Base-by-base conservation (phyloP, 2,329 filamentous ascomycete genomes). In the Ceratocystis variospora region DNA sequence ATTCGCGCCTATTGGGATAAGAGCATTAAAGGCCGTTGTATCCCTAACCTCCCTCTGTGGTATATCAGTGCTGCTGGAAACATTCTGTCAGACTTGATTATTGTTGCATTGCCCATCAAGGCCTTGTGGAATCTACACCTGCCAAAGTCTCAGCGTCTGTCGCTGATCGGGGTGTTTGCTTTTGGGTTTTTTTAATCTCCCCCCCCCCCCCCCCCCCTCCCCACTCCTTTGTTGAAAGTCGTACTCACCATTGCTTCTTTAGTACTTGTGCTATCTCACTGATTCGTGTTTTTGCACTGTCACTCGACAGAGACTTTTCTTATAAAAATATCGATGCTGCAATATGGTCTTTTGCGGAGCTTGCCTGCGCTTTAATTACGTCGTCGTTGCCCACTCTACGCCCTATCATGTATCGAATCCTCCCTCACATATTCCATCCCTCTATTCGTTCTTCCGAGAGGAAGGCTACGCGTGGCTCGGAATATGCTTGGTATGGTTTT, bases 311-410 rank as follows among this genome's bases (percentile, higher is more conserved):
- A 33, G 71, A 72, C 62, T 65, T 71, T 22, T 70, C 70, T 19
- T 72, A 70, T 68, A 67, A 70, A 22, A 71, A 70, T 65, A 69
- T 73, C n/a, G 69, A 72, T 2, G 69, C 73, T 5, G 71, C 72
- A 5, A 66, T 68, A n/a, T 71, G 70, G 68, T 72, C 71, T 33
- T 62, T 71, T 19, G 68, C 69, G 33, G 71, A 72, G 64, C 67
- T 71, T 57, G 66, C 68, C 57, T 70, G 70, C 5, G 71, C 70
- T 48, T 62, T 72, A 1, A 70, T 68, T 10, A 71, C 69, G 65
- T 69, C 70, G 22, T 71, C 70, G 25, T 68, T 72, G 8, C 70
- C 71, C 25, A 71, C 70, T n/a, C 68, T 72, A 31, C 70, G 71
- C 2, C 71, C 71, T 3, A 67, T 72, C 22, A 62, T 72, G 41